Evolutionary conservation across 2,329 filamentous ascomycete genomes (phyloP).

Genomic region (Alternaria dauci): DNA sequence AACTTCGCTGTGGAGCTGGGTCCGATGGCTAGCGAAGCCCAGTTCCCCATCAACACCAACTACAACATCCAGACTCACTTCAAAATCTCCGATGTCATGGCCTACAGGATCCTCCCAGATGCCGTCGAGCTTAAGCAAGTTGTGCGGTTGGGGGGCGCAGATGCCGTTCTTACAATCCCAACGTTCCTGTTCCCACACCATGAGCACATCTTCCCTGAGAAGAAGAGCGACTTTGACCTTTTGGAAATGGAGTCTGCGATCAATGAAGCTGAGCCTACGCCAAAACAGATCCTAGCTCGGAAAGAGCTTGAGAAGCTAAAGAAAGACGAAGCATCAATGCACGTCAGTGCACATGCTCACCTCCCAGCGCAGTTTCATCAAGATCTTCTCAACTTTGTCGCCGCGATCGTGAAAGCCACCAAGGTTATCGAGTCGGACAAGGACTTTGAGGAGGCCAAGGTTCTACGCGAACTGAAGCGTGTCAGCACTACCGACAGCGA

Average conservation of each 20-base stretch:
- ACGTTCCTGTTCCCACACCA: constrained; percentile 63
- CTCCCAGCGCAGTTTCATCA: constrained; percentile 62
- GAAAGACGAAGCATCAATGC: constrained; percentile 60
- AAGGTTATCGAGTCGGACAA: constrained; percentile 65
- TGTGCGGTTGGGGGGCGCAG: constrained; percentile 60
- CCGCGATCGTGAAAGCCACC: constrained; percentile 65
- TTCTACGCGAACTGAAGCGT: constrained; percentile 39
- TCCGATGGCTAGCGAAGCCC: constrained; percentile 56
- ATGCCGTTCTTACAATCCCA: constrained; percentile 60
- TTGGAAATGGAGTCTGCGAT: constrained; percentile 51
- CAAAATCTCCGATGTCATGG: constrained; percentile 59
- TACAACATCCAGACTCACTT: constrained; percentile 60
- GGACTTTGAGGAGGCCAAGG: constrained; percentile 51
- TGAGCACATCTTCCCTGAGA: constrained; percentile 60
- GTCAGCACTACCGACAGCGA: constrained; percentile 36
- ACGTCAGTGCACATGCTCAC: constrained; percentile 58
- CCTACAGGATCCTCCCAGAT: constrained; percentile 58
- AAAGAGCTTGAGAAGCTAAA: constrained; percentile 52
- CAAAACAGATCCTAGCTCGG: constrained; percentile 53
- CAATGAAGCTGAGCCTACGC: constrained; percentile 54
- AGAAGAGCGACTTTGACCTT: constrained; percentile 47
- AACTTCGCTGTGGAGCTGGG: constrained; percentile 62
- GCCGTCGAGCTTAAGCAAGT: constrained; percentile 58
- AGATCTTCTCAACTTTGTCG: constrained; percentile 62
- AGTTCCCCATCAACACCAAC: constrained; percentile 59